Base-by-base conservation (phyloP, 2,329 filamentous ascomycete genomes). In the Cladosporium oxysporum region DNA sequence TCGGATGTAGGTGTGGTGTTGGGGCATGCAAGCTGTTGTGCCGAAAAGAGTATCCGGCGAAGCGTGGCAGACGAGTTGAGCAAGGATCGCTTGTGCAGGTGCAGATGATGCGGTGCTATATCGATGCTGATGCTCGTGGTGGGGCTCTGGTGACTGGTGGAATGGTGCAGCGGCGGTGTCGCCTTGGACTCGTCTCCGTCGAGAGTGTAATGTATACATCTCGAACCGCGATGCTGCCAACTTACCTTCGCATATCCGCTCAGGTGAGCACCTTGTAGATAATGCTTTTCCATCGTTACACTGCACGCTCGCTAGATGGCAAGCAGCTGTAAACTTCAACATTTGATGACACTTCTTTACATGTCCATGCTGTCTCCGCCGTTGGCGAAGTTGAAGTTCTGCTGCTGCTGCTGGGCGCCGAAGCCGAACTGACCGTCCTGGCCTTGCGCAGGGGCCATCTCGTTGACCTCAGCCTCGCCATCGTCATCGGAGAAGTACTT, bases 401-500 rank as follows among this genome's bases (percentile, higher is more conserved):
- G 90, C 74, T 90, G 87, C 76, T 91, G 89, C 74, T 88, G 84
- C 79, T 84, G 74, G 79, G 89, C 83, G 75, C 91, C 89, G 80
- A 98, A 91, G 75, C 93, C 87, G 79, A 94, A 95, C 66, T 88
- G 88, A 66, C 90, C 90, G 74, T 90, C 87, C 76, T 92, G 90
- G 70, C 85, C 87, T 72, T 88, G 85, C 74, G 88, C 85, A 68
- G 91, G 87, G 68, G 87, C 90, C 79, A 92, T 87, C 75, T 96
- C 92, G 69, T 93, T 91, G 72, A 93, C 93, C 74, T 93, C 93
- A 57, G 82, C 87, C 69, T 86, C 87, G 77, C 96, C 95, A 65
- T 98, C 95, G 72, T 99, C 95, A 76, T 99, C 95, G 0, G 93
- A 97, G 84, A 99, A 99, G 87, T 99, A 99, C 85, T 97, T 97